Percentiles rank a stretch among this genome's conserved stretches.
These are phyloP conservation scores for Canavalia ensiformis DNA, from an alignment of 306 rosid species.

Conservation along the genomic window DNA sequence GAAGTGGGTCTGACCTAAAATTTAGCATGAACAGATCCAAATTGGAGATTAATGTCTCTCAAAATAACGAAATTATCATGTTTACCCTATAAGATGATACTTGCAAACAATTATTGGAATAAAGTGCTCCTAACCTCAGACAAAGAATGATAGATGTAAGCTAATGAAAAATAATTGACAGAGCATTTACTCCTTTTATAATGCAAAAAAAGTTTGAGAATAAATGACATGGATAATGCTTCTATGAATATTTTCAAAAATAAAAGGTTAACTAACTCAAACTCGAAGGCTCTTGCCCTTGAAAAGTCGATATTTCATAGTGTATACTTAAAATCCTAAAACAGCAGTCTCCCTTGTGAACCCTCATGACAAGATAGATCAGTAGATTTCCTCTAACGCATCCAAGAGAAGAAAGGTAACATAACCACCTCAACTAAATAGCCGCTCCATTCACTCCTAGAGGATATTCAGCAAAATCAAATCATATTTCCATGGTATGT, in stretches of 20 bases:
- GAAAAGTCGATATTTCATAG: slow-evolving; percentile 5
- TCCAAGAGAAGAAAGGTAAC: not conserved
- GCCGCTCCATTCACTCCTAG: too few species aligned
- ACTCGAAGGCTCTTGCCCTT: slow-evolving; percentile 17
- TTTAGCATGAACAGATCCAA: too few species aligned
- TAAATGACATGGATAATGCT: slow-evolving; percentile 17
- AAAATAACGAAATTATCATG: too few species aligned
- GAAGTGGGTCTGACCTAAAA: too few species aligned
- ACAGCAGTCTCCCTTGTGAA: slow-evolving; percentile 4
- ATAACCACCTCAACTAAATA: slow-evolving; percentile 11
- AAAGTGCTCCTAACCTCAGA: too few species aligned
- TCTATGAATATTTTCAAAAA: not conserved
- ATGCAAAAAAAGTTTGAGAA: not conserved
- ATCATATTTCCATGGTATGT: not conserved
- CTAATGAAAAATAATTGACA: too few species aligned
- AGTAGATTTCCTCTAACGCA: slow-evolving; percentile 9
- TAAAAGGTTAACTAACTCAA: slow-evolving; percentile 12
- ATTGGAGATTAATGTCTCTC: too few species aligned
- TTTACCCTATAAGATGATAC: too few species aligned
- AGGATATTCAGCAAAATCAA: too few species aligned
- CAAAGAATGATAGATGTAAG: too few species aligned
- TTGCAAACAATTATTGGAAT: too few species aligned
- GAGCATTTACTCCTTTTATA: too few species aligned
- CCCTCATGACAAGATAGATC: slow-evolving; percentile 2
- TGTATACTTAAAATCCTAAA: not conserved